Evolutionary conservation across 352 stramenopile genomes (phyloP).

Genomic region (Phytophthora foliorum): DNA sequence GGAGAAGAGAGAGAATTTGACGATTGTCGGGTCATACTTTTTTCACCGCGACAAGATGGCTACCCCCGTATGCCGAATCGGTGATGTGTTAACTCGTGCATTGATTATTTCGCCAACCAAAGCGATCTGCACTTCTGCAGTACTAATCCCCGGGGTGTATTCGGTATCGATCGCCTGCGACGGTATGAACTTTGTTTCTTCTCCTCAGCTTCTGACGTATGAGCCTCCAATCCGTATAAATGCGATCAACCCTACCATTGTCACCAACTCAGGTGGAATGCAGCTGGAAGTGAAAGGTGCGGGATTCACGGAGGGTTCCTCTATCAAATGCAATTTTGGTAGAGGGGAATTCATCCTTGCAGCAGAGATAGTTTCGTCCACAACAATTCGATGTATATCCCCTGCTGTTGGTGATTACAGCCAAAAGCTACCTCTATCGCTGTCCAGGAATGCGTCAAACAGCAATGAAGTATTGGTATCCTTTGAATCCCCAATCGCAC

Average conservation of each 20-base stretch:
- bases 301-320: conserved; percentile 15
- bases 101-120: conserved; percentile 37
- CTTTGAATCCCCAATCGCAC: conserved; percentile 38
- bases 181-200: conserved; percentile 45
- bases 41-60: conserved; percentile 8
- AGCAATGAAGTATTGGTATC: conserved; percentile 50
- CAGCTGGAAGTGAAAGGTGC: conserved; percentile 36
- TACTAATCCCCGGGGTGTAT: conserved; percentile 31
- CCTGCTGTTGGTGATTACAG: conserved; percentile 17
- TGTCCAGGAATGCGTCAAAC: conserved; percentile 11
- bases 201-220: conserved; percentile 22
- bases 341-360: conserved; percentile 18
- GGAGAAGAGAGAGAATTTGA: conserved; percentile 13
- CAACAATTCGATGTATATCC: conserved; percentile 26
- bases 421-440: conserved; percentile 34
- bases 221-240: conserved; percentile 30
- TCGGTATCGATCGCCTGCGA: conserved; percentile 47
- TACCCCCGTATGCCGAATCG: conserved; percentile 42
- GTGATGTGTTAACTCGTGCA: conserved; percentile 22
- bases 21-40: conserved; percentile 42
- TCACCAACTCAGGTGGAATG: conserved; percentile 31
- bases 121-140: conserved; percentile 23
- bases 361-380: conserved; percentile 26
- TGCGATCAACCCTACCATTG: conserved; percentile 25
- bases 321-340: conserved; percentile 41